Conservation (phyloP, 2,329 filamentous ascomycete species). For the Trichocomaceae sp. region DNA sequence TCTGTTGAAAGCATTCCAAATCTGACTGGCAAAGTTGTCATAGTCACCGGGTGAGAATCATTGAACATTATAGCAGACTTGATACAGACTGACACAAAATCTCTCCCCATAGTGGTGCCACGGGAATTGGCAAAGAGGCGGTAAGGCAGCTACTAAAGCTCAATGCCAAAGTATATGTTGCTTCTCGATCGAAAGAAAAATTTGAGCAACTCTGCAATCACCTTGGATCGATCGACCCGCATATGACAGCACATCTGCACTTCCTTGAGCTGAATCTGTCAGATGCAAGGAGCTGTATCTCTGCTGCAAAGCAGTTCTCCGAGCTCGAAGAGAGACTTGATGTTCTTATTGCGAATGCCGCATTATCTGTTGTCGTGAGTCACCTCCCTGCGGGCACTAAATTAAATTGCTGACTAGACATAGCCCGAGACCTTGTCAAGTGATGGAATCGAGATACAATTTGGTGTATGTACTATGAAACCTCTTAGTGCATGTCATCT, state of each 20-base stretch:
- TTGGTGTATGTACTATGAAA: neutral
- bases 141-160: neutral
- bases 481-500: neutral
- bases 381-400: neutral
- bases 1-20: slow-evolving; percentile 9
- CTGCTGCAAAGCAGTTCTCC: neutral
- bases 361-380: neutral
- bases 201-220: neutral
- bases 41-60: slow-evolving; percentile 7
- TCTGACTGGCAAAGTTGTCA: slow-evolving; percentile 11
- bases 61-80: neutral
- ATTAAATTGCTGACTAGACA: neutral
- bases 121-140: neutral
- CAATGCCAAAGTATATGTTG: slow-evolving; percentile 2
- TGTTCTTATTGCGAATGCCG: neutral
- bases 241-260: neutral
- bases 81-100: neutral
- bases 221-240: neutral
- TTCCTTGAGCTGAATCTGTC: neutral
- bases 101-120: slow-evolving; percentile 1
- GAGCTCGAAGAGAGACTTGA: neutral
- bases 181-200: neutral
- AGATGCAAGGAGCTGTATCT: neutral
- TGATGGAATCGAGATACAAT: slow-evolving; percentile 1
- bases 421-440: slow-evolving; percentile 1